Conservation (phyloP, 164 flowering plant genomes). For the Stephania cephalantha region DNA sequence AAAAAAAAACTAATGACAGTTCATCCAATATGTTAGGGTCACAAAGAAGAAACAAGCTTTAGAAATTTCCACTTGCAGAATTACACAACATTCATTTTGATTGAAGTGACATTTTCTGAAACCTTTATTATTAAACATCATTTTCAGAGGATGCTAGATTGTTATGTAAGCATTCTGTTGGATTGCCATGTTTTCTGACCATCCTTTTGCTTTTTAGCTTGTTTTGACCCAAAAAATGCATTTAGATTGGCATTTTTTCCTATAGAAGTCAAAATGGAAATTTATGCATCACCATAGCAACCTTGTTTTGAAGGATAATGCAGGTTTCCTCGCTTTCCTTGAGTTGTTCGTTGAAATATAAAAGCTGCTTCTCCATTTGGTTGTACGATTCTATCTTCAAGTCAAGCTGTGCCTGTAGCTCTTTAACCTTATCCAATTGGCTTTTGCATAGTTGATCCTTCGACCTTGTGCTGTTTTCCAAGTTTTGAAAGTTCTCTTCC, state of each 20-base stretch:
- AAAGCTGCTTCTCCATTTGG: slow-evolving; percentile 57
- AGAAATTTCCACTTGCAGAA: background rate
- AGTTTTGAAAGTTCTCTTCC: slow-evolving; percentile 61
- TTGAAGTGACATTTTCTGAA: background rate
- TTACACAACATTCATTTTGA: background rate
- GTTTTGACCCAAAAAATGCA: slow-evolving; percentile 29
- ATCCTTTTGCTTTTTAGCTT: slow-evolving; percentile 34
- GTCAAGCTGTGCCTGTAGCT: slow-evolving; percentile 59
- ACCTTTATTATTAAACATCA: no score
- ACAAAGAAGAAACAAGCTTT: no score
- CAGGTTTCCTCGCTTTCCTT: slow-evolving; percentile 61
- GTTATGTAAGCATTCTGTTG: slow-evolving; percentile 30
- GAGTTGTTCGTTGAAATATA: slow-evolving; percentile 51
- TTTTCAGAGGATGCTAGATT: background rate
- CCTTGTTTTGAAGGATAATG: slow-evolving; percentile 52
- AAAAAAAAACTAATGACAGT: no score
- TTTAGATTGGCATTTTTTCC: background rate
- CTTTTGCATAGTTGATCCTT: slow-evolving; percentile 53
- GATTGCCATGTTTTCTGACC: slow-evolving; percentile 23
- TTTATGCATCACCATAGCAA: slow-evolving; percentile 14
- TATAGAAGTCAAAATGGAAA: slow-evolving; percentile 3
- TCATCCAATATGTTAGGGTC: no score
- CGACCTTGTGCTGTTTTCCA: slow-evolving; percentile 56
- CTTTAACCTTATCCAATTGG: slow-evolving; percentile 72
- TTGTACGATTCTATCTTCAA: slow-evolving; percentile 31